Evolutionary conservation across 2,329 filamentous ascomycete genomes (phyloP).

Genomic region (Penicillium sp.): DNA sequence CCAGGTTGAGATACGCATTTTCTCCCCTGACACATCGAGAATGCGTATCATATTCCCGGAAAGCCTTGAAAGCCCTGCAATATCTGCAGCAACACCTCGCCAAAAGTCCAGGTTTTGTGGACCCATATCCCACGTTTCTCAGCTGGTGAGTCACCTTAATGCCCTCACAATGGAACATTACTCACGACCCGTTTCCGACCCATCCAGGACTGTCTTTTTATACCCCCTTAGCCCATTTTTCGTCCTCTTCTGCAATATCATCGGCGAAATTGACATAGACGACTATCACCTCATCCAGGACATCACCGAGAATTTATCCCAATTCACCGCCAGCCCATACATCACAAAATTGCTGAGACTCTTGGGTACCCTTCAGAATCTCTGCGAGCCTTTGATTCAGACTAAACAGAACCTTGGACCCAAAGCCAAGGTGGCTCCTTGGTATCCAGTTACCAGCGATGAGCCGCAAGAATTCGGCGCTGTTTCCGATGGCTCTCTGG

Average conservation of each 20-base stretch:
- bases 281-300: constrained; percentile 25
- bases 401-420: constrained; percentile 11
- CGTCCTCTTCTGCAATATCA: constrained; percentile 30
- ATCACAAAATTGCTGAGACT: constrained; percentile 21
- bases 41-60: constrained; percentile 26
- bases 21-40: constrained; percentile 25
- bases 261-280: constrained; percentile 20
- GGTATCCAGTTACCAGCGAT: constrained; percentile 9
- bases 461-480: background rate
- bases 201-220: constrained; percentile 19
- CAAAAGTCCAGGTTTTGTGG: constrained; percentile 16
- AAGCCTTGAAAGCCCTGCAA: constrained; percentile 16
- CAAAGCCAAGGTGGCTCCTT: constrained; percentile 6
- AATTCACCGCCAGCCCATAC: constrained; percentile 21
- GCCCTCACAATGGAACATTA: background rate
- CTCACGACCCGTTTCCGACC: background rate
- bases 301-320: constrained; percentile 20
- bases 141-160: constrained; percentile 15
- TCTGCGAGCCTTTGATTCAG: constrained; percentile 17
- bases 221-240: constrained; percentile 29
- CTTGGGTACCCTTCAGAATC: constrained; percentile 15
- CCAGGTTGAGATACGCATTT: constrained; percentile 21
- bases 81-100: constrained; percentile 15
- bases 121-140: constrained; percentile 21
- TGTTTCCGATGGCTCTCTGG: background rate